These are phyloP conservation scores for Scedosporium dehoogii DNA, from an alignment of 2,329 filamentous ascomycete species.

Conservation along the genomic window DNA sequence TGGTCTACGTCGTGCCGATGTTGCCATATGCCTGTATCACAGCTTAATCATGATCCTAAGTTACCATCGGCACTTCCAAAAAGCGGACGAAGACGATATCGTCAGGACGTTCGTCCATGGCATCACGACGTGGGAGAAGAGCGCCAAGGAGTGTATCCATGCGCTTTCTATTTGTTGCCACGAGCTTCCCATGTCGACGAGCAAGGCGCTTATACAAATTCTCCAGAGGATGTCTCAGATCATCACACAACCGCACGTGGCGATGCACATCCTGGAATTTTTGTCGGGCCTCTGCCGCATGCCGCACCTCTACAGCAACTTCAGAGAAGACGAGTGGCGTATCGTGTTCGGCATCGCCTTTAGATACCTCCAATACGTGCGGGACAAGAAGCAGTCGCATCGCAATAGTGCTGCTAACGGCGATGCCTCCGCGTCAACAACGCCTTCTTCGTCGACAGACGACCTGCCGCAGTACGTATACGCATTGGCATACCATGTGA, in stretches of 20 bases:
- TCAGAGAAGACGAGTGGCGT: conserved; percentile 84
- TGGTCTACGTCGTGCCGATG: conserved; percentile 75
- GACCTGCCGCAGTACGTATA: conserved; percentile 91
- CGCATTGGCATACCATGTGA: conserved; percentile 86
- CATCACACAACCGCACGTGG: conserved; percentile 85
- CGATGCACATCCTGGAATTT: conserved; percentile 93
- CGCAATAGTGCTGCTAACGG: conserved; percentile 25
- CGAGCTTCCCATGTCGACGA: conserved; percentile 79
- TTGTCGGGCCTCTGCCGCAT: conserved; percentile 80
- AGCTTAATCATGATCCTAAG: conserved; percentile 79
- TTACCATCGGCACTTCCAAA: conserved; percentile 78
- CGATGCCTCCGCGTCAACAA: neutral
- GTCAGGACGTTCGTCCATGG: conserved; percentile 80
- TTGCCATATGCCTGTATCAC: conserved; percentile 82
- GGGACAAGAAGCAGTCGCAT: conserved; percentile 49
- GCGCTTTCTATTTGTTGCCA: conserved; percentile 91
- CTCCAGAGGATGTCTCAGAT: conserved; percentile 92
- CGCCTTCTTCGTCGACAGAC: conserved; percentile 28
- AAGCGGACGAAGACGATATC: conserved; percentile 80
- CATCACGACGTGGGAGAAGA: conserved; percentile 74
- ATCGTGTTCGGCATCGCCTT: conserved; percentile 94
- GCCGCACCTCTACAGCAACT: conserved; percentile 76
- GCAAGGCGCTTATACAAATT: conserved; percentile 75
- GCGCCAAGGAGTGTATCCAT: conserved; percentile 88
- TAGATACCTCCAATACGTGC: conserved; percentile 80